Conservation (phyloP, 2,329 filamentous ascomycete genomes). For the Beauveria pseudobassiana region DNA sequence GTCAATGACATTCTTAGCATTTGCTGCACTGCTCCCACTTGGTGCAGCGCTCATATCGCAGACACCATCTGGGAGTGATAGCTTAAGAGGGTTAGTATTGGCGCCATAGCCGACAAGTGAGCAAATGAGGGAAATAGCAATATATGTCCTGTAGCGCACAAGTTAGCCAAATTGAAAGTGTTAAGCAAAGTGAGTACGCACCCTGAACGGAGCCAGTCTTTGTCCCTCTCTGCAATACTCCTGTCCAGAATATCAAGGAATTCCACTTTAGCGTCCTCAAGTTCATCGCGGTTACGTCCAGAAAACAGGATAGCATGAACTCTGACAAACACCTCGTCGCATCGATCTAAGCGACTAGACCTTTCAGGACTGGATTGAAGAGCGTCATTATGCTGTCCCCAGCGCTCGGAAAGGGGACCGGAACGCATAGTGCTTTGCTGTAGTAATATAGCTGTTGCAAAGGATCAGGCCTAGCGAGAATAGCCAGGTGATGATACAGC, state of each 20-base stretch:
- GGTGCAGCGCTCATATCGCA: background rate
- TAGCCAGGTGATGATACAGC: slow-evolving; percentile 83
- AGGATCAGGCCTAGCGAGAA: slow-evolving; percentile 61
- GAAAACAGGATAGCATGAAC: slow-evolving; percentile 59
- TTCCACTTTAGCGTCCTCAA: slow-evolving; percentile 35
- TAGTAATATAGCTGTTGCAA: slow-evolving; percentile 69
- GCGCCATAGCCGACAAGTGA: slow-evolving; percentile 27
- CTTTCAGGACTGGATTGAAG: slow-evolving; percentile 50
- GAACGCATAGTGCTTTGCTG: slow-evolving; percentile 60
- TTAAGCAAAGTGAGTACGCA: slow-evolving; percentile 13
- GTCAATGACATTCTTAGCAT: background rate
- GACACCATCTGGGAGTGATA: slow-evolving; percentile 17
- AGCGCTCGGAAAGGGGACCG: slow-evolving; percentile 59
- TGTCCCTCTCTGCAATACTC: slow-evolving; percentile 45
- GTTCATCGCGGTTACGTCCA: slow-evolving; percentile 36
- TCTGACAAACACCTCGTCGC: slow-evolving; percentile 56
- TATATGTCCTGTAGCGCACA: background rate
- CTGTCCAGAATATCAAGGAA: slow-evolving; percentile 49
- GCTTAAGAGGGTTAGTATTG: slow-evolving; percentile 37
- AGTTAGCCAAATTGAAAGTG: background rate
- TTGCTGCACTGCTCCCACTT: no score
- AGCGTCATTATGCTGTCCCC: slow-evolving; percentile 63
- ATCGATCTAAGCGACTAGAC: slow-evolving; percentile 23
- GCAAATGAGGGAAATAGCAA: slow-evolving; percentile 27
- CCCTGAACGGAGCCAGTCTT: slow-evolving; percentile 46